phyloP scores from a whole-genome alignment of 106 monocot genomes.

The Vanilla planifolia region DNA sequence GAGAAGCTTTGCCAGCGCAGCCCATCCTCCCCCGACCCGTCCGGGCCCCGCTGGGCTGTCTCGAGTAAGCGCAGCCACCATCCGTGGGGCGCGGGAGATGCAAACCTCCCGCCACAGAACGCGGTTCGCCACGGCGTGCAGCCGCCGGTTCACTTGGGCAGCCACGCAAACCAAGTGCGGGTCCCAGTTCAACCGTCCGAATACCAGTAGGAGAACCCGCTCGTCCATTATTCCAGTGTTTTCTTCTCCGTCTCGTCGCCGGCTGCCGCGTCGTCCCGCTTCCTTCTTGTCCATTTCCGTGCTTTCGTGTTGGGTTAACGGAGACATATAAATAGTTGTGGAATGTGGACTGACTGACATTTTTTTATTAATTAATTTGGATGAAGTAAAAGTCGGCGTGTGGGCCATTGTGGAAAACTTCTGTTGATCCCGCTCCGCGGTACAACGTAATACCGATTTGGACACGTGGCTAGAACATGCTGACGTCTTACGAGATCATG shows the following conservation, averaged over 20 bases:
- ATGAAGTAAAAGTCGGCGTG: no score
- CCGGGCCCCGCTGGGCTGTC: slow-evolving; percentile 4
- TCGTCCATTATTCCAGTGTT: slow-evolving; percentile 56
- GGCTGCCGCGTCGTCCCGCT: background rate
- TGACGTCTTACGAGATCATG: no score
- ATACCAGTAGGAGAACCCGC: slow-evolving; percentile 48
- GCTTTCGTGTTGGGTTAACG: no score
- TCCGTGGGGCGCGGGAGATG: slow-evolving; percentile 49
- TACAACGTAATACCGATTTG: no score
- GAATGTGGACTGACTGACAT: no score
- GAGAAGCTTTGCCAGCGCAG: slow-evolving; percentile 46
- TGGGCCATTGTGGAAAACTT: no score
- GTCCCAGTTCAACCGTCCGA: slow-evolving; percentile 59
- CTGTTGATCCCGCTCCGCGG: no score
- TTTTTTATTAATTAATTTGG: no score
- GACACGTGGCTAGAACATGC: no score
- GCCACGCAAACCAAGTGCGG: slow-evolving; percentile 31
- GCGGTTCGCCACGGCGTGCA: slow-evolving; percentile 53
- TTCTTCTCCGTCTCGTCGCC: background rate
- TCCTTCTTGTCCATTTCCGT: no score
- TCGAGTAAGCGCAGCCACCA: slow-evolving; percentile 22
- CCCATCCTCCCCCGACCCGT: slow-evolving; percentile 40
- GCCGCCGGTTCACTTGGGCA: slow-evolving; percentile 54
- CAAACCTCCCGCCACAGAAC: slow-evolving; percentile 76
- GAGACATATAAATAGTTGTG: no score